These are phyloP conservation scores for Ramichloridium luteum DNA, from an alignment of 2,329 filamentous ascomycete genomes.

Conservation along the genomic window DNA sequence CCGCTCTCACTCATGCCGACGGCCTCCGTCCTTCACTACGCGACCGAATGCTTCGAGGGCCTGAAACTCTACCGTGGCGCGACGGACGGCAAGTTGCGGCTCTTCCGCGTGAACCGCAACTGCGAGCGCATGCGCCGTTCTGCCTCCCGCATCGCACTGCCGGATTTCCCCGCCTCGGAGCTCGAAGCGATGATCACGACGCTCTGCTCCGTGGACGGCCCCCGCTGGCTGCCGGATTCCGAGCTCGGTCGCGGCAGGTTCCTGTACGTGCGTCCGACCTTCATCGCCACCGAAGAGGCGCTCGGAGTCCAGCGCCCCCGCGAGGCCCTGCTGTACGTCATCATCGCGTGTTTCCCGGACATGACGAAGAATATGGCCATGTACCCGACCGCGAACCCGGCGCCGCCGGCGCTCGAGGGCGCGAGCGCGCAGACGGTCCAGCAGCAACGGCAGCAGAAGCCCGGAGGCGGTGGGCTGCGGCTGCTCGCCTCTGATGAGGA, in stretches of 20 bases:
- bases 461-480: conserved; percentile 38
- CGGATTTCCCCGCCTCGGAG: conserved; percentile 57
- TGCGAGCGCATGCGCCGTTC: conserved; percentile 48
- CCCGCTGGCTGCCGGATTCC: conserved; percentile 65
- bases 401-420: conserved; percentile 19
- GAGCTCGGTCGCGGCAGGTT: conserved; percentile 50
- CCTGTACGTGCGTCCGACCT: conserved; percentile 66
- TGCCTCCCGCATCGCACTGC: conserved; percentile 56
- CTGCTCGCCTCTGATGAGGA: conserved; percentile 70
- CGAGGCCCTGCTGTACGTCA: conserved; percentile 81
- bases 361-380: conserved; percentile 26
- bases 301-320: conserved; percentile 70
- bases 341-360: conserved; percentile 40
- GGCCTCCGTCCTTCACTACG: conserved; percentile 73
- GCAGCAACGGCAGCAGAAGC: conserved; percentile 3
- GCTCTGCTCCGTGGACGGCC: conserved; percentile 60
- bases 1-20: conserved; percentile 69
- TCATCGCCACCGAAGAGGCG: conserved; percentile 71
- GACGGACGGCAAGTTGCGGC: conserved; percentile 54
- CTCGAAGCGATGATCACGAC: conserved; percentile 61
- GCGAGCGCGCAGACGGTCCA: conserved; percentile 18
- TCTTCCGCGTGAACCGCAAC: conserved; percentile 69
- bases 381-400: too few relatives aligned
- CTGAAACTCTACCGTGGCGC: conserved; percentile 59
- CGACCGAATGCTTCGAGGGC: conserved; percentile 83